Conservation (phyloP, 371 early-diverging fungal genomes). For the Capillidium heterosporum region DNA sequence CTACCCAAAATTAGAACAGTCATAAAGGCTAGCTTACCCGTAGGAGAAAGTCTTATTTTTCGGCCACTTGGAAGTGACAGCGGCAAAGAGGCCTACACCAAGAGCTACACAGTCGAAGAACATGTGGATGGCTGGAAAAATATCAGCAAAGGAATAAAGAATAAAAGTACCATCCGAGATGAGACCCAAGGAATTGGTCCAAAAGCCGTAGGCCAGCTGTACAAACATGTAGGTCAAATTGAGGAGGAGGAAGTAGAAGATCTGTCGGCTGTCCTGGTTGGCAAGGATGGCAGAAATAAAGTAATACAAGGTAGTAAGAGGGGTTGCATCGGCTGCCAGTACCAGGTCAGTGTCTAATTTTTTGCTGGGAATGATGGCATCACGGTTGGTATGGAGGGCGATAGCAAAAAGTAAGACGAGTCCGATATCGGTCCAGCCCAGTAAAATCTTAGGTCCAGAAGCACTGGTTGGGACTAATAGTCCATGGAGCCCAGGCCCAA, state of each 20-base stretch:
- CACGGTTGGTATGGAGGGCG: too few species aligned
- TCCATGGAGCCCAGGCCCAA: too few species aligned
- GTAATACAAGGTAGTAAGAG: not conserved
- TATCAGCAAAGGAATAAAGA: constrained; percentile 8
- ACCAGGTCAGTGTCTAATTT: too few species aligned
- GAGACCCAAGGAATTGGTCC: constrained; percentile 83
- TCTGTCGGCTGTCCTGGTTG: constrained; percentile 64
- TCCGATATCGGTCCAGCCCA: too few species aligned
- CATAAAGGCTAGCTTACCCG: constrained; percentile 24
- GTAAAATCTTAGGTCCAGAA: too few species aligned
- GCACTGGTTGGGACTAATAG: too few species aligned
- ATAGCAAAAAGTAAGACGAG: too few species aligned
- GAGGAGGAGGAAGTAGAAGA: constrained; percentile 76
- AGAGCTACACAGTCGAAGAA: constrained; percentile 89
- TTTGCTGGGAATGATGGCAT: too few species aligned
- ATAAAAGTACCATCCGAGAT: constrained; percentile 62
- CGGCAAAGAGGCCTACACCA: constrained; percentile 66
- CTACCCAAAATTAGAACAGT: constrained; percentile 12
- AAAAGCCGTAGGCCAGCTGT: constrained; percentile 73
- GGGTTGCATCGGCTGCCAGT: too few species aligned
- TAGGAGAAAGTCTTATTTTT: constrained; percentile 56
- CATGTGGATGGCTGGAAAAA: constrained; percentile 97
- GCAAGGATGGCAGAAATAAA: constrained; percentile 32
- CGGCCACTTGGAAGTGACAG: constrained; percentile 82
- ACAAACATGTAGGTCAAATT: constrained; percentile 90